Percentiles rank a stretch among this genome's conserved stretches.
Evolutionary conservation across 192 early-diverging fungal genomes (phyloP).

Genomic region (Rhizoclosmatium globosum): DNA sequence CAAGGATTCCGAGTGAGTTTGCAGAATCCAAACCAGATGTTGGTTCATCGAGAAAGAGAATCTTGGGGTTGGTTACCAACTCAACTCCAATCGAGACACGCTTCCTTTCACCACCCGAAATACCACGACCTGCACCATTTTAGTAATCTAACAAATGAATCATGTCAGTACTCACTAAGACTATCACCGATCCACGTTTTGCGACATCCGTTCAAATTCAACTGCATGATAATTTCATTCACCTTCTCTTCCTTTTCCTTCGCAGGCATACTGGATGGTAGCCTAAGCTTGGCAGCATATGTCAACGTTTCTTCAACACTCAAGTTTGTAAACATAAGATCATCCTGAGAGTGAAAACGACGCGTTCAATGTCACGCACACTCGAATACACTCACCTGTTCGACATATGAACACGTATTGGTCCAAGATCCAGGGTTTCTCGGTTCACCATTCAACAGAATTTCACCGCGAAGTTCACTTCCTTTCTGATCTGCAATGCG

Average conservation of each 20-base stretch:
- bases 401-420: constrained; percentile 49
- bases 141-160: constrained; percentile 10
- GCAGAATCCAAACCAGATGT: constrained; percentile 70
- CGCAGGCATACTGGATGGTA: constrained; percentile 54
- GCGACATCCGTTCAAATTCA: constrained; percentile 62
- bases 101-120: constrained; percentile 56
- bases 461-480: constrained; percentile 35
- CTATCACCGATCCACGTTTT: constrained; percentile 59
- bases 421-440: constrained; percentile 30
- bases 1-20: constrained; percentile 65
- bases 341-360: constrained; percentile 18
- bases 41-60: constrained; percentile 46
- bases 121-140: constrained; percentile 54
- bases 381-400: constrained; percentile 14
- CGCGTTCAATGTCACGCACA: background rate
- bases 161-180: constrained; percentile 46
- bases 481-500: constrained; percentile 40
- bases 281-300: constrained; percentile 73
- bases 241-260: constrained; percentile 60
- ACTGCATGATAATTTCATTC: constrained; percentile 63
- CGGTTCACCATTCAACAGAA: constrained; percentile 37
- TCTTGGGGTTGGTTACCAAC: constrained; percentile 41
- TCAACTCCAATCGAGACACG: constrained; percentile 58
- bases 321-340: constrained; percentile 48
- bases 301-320: constrained; percentile 74